A percentile compares a stretch with the other conserved stretches of the same genome.
Conservation (phyloP, 2,329 filamentous ascomycete species). For the Bipolaris oryzae region DNA sequence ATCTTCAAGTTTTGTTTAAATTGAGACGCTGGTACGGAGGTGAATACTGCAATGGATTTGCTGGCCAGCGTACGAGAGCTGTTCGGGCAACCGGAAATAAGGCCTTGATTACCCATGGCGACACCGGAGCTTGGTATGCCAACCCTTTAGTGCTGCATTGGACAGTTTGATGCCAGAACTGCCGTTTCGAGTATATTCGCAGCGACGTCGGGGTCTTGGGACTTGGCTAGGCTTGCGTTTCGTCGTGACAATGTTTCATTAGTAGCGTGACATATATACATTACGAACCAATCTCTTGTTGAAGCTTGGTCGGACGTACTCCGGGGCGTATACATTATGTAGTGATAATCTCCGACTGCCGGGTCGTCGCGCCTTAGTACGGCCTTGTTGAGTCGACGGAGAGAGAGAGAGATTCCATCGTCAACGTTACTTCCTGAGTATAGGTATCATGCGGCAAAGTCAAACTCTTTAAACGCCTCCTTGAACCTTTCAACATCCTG, state of each 20-base stretch:
- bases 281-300: neutral
- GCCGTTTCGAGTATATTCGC: constrained; percentile 35
- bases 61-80: neutral
- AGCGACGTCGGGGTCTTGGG: constrained; percentile 14
- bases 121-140: constrained; percentile 40
- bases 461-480: constrained; percentile 80
- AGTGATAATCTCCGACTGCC: neutral
- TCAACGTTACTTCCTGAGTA: neutral
- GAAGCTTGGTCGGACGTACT: neutral
- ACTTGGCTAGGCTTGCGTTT: constrained; percentile 17
- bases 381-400: neutral
- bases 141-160: constrained; percentile 47
- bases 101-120: constrained; percentile 22
- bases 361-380: neutral
- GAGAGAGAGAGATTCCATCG: neutral
- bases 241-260: neutral
- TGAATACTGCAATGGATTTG: neutral
- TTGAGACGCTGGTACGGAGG: neutral
- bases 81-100: constrained; percentile 15
- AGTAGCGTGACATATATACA: neutral
- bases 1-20: neutral
- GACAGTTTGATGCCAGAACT: constrained; percentile 27
- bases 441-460: constrained; percentile 66
- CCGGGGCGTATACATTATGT: neutral
- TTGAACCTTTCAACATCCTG: constrained; percentile 81